Evolutionary conservation across 1,284 basidiomycete species (phyloP), one percentile per base, ranked within the genome.

Genomic region (Volvariella volvacea): DNA sequence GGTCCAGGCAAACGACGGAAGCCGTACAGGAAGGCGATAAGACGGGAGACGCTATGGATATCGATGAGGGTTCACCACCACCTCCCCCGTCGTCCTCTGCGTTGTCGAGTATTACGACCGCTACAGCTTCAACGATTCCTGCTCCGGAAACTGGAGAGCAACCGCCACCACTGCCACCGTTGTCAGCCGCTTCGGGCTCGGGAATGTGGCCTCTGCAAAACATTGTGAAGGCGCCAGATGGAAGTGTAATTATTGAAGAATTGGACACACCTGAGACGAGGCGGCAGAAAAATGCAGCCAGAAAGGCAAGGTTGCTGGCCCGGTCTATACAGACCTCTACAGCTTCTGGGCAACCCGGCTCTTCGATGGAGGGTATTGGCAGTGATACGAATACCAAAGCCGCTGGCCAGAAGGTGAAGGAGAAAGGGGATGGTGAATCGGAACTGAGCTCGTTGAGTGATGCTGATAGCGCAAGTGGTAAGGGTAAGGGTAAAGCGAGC

Each of bases 251-350:
- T 46, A 73, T 86, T 46, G 83, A 87, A 54, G 74, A 78, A 44
- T 64, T 86, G 16, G 84, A 86, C 52, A 80, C 83, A 1, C 83
- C 83, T 28, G 71, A 71, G 3, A 80, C 71, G 28, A 74, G 83
- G 3, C 69, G 73, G 43, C 70, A 75, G 56, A 83, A 80, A 57
- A 66, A 68, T 20, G 56, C 64, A 44, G 68, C 25, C 25, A 28
- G 25, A 28, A 68, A 22, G 65, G 64, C 47, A 74, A 69, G 56
- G 72, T 66, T 9, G 1, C 36, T 48, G 16, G 52, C 45, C n/a
- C 50, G 50, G n/a, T 51, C 46, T 0, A 58, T 46, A 15, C 38
- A 50, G 1, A 49, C 53, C 3, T 48, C 50, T 31, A 46, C 50
- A 7, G 48, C 50, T 28, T 28, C 25, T 28, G 25, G 50, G 41